Conservation (phyloP, 768 basidiomycete genomes). For the Boletus rufocinnamomeus region DNA sequence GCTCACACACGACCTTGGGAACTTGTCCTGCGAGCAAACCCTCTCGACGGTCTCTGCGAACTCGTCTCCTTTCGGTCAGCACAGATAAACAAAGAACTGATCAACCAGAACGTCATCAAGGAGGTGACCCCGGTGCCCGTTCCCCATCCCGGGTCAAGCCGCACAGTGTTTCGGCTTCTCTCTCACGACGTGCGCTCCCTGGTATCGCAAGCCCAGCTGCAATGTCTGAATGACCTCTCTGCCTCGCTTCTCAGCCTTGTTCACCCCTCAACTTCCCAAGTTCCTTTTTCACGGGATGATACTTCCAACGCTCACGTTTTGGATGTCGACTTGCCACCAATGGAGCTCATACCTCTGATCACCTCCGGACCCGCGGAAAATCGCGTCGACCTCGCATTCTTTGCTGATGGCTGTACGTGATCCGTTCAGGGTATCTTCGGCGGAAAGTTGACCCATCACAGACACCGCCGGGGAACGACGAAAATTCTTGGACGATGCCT, state of each 20-base stretch:
- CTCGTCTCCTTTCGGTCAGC: constrained; percentile 21
- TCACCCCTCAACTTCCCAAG: constrained; percentile 11
- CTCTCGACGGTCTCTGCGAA: constrained; percentile 18
- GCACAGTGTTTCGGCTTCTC: constrained; percentile 20
- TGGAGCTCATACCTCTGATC: constrained; percentile 58
- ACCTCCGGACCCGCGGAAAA: constrained; percentile 64
- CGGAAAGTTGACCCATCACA: constrained; percentile 29
- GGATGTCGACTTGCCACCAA: constrained; percentile 38
- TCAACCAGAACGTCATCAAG: constrained; percentile 10
- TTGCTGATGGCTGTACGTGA: constrained; percentile 73
- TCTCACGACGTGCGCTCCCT: constrained; percentile 23
- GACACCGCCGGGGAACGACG: constrained; percentile 56
- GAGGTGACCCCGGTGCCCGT: constrained; percentile 13
- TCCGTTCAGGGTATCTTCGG: background rate
- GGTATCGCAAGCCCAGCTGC: constrained; percentile 20
- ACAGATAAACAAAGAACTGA: constrained; percentile 26
- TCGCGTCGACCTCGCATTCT: constrained; percentile 75
- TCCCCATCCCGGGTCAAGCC: constrained; percentile 6
- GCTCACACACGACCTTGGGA: constrained; percentile 78
- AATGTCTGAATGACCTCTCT: constrained; percentile 29
- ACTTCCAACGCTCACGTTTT: background rate
- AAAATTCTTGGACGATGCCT: constrained; percentile 69
- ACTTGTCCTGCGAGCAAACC: constrained; percentile 25
- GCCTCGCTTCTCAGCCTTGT: background rate
- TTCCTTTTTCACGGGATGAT: constrained; percentile 9